Evolutionary conservation across 1,284 basidiomycete species (phyloP), one percentile per base, ranked within the genome.

Genomic region (Earliella scabrosa): DNA sequence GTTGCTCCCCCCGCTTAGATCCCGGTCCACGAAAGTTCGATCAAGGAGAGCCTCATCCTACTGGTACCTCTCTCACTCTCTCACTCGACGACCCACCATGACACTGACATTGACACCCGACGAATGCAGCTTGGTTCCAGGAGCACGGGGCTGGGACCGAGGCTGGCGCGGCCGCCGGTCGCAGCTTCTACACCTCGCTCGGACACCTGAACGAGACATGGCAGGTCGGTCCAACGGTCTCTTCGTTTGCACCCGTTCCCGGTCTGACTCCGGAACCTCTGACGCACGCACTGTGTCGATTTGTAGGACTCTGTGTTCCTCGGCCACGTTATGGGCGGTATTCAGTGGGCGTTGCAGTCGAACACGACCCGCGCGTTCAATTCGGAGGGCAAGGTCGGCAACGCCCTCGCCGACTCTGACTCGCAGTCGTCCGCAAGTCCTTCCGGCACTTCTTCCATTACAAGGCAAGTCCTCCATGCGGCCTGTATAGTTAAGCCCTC

Each of bases 111-210:
- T 0, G 3, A 5, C 23, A 16, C 32, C 10, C 10, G 40, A 31
- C 29, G 29, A 31, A 9, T 9, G 13, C 20, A 88, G 91, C 92
- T 16, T 94, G 92, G 92, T 93, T 81, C 70, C 90, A 92, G 66
- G 84, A 88, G 58, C 80, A 77, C 10, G 86, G 86, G 7, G 79
- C 82, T 18, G 88, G 87, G 1, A 79, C 79, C 4, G 69, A 80
- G 56, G 69, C 68, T 16, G 74, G 73, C 13, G 77, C 74, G 3
- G 72, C 75, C 21, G 77, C 83, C 1, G 92, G 91, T n/a, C 80
- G 91, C 40, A 90, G 88, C 59, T 93, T 89, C 73, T 93, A 91
- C 71, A 93, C 92, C 0, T 85, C 85, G 56, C 76, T 93, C 2
- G 91, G 91, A 2, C 92, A 94, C 68, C 69, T 84, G 54, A 87